phyloP scores from a whole-genome alignment of 2,329 filamentous ascomycete genomes.

The Aspergillus pseudoviridinutans region DNA sequence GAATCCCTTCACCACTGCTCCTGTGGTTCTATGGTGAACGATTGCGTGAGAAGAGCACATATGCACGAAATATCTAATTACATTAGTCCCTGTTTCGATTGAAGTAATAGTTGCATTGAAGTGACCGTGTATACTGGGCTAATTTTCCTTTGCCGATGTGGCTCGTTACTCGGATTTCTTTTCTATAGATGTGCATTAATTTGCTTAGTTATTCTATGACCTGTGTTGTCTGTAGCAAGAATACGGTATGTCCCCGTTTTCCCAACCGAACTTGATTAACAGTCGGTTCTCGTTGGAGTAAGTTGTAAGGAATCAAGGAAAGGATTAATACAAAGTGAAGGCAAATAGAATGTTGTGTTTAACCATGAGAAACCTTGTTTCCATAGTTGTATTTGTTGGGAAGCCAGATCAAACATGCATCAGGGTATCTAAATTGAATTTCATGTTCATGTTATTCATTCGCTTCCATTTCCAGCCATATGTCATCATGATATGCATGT shows the following conservation, averaged over 20 bases:
- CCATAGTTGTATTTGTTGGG: not conserved
- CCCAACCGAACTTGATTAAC: no score
- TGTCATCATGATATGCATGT: not conserved
- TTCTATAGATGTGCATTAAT: no score
- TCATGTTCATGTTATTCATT: not conserved
- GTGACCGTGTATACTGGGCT: no score
- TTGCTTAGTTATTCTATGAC: no score
- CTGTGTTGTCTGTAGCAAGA: no score
- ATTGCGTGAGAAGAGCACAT: slow-evolving; percentile 42
- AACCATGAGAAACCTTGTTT: not conserved
- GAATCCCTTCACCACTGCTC: slow-evolving; percentile 43
- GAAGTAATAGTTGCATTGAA: not conserved
- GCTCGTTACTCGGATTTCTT: no score
- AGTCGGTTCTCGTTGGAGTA: no score
- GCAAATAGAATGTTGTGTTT: no score
- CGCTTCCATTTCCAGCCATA: not conserved
- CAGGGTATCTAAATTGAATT: not conserved
- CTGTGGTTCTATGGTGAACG: slow-evolving; percentile 45
- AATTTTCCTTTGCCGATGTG: no score
- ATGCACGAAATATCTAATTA: slow-evolving; percentile 23
- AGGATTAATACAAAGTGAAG: no score
- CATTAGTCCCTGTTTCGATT: not conserved
- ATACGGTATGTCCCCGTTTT: no score
- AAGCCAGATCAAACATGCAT: not conserved
- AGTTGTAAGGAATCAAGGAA: no score